Base-by-base conservation (phyloP, 2,329 filamentous ascomycete species). In the Talaromyces sp. region DNA sequence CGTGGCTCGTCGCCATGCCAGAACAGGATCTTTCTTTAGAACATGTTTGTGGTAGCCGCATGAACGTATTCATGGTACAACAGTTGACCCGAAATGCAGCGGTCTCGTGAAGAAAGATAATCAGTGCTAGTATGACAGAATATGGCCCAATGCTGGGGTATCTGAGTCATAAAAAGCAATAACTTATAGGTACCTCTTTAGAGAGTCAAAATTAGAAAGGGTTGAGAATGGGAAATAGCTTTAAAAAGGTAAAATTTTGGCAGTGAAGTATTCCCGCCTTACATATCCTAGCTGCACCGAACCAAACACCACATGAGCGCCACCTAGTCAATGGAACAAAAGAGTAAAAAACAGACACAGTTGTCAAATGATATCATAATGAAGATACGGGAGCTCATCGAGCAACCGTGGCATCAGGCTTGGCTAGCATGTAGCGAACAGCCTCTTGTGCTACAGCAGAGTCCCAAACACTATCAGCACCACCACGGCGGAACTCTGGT, bases 381-480 rank as follows among this genome's bases (percentile, higher is more conserved):
- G 32, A 14, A 16, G 24, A 4, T 14, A 49, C 14, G 16, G 22
- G 7, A 17, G 24, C 27, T 32, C 37, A 49, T 32, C 46, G 45
- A 16, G 45, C 44, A 37, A 13, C 20, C 37, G 46, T 36, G 22
- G 71, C 70, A 47, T 77, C 72, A 14, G 72, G 74, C 64, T 75
- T 79, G 20, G 81, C 80, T 63, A 86, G 74, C 79, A 82, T 84
- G 58, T 86, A 75, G 22, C 82, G 80, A 44, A 86, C 84, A 41
- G 82, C 82, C 69, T 87, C 84, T 61, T 76, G 80, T 3, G 86
- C 86, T 51, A 83, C 77, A 42, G 82, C 76, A 47, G 78, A 82
- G 35, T 82, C 82, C 86, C 86, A 89, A 27, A 85, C 81, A 36
- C 86, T 78, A n/a, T 81, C 79, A 14, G 74, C 65, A 4, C 86